Conservation (phyloP, 352 stramenopile species). For the Globisporangium camurandrum region DNA sequence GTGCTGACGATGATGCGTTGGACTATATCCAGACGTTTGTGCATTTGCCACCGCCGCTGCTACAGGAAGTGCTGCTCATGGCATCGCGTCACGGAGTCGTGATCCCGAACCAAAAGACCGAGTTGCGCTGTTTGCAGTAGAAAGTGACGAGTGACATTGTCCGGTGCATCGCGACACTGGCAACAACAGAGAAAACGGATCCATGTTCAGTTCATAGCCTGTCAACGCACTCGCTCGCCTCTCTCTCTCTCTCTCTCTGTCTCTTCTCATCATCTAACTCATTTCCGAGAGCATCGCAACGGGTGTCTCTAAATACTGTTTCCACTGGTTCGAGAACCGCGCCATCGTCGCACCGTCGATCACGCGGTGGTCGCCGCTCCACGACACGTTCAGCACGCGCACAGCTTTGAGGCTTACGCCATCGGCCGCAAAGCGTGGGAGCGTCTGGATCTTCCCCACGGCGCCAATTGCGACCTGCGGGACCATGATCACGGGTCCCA, state of each 20-base stretch:
- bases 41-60: conserved; percentile 38
- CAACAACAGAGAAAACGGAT: too few relatives aligned
- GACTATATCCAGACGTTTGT: conserved; percentile 38
- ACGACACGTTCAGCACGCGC: conserved; percentile 95
- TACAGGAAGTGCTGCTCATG: conserved; percentile 68
- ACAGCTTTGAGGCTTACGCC: conserved; percentile 79
- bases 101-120: conserved; percentile 48
- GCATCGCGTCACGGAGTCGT: conserved; percentile 57
- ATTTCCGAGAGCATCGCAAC: conserved; percentile 88
- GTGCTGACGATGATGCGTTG: background rate
- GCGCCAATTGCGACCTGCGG: conserved; percentile 97
- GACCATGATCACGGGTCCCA: conserved; percentile 92
- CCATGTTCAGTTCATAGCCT: too few relatives aligned
- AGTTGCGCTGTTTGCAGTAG: background rate
- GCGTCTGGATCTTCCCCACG: conserved; percentile 92
- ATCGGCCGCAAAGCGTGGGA: conserved; percentile 91
- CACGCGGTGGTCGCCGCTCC: conserved; percentile 96
- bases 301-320: conserved; percentile 94
- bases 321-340: conserved; percentile 96
- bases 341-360: conserved; percentile 98
- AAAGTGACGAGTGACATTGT: too few relatives aligned
- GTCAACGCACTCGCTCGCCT: too few relatives aligned
- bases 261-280: conserved; percentile 30
- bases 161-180: too few relatives aligned
- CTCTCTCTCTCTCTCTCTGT: background rate